Percentiles rank a stretch among this genome's conserved stretches.
These are phyloP conservation scores for Phytophthora foliorum DNA, from an alignment of 352 stramenopile species.

Conservation along the genomic window DNA sequence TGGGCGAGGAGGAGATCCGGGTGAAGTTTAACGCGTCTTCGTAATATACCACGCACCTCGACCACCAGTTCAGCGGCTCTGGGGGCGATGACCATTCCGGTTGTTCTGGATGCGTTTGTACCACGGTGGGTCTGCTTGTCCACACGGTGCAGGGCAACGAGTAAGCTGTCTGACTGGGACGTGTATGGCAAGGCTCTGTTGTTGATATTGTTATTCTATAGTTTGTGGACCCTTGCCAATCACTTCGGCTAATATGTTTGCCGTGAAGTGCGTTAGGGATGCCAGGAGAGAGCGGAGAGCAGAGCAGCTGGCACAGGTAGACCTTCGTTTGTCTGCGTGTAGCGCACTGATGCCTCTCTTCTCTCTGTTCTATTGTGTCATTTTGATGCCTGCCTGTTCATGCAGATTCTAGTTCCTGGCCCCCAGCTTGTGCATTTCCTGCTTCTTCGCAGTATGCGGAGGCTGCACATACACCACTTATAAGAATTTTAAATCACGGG, in stretches of 20 bases:
- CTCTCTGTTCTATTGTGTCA: conserved; percentile 47
- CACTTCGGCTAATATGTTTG: conserved; percentile 36
- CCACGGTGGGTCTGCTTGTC: conserved; percentile 2
- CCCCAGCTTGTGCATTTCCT: conserved; percentile 29
- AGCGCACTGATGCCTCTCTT: conserved; percentile 33
- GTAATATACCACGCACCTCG: conserved; percentile 61
- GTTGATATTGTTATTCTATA: conserved; percentile 41
- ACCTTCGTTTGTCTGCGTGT: conserved; percentile 38
- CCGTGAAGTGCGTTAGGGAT: conserved; percentile 30
- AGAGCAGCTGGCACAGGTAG: conserved; percentile 37
- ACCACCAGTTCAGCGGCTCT: conserved; percentile 31
- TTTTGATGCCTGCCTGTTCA: conserved; percentile 37
- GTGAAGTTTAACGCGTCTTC: conserved; percentile 93
- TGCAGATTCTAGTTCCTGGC: conserved; percentile 22
- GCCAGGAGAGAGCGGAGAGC: conserved; percentile 30
- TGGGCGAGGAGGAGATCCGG: conserved; percentile 95
- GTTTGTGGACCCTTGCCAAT: conserved; percentile 22
- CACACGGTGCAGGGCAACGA: not conserved
- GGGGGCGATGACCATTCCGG: conserved; percentile 18
- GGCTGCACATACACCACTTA: conserved; percentile 30
- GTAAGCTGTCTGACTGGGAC: conserved; percentile 13
- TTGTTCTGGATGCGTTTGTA: conserved; percentile 20
- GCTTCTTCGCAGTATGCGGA: conserved; percentile 39
- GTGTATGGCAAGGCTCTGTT: conserved; percentile 27
- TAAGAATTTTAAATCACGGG: conserved; percentile 27